Conservation (phyloP, 2,329 filamentous ascomycete genomes). For the Colletotrichum navitas region DNA sequence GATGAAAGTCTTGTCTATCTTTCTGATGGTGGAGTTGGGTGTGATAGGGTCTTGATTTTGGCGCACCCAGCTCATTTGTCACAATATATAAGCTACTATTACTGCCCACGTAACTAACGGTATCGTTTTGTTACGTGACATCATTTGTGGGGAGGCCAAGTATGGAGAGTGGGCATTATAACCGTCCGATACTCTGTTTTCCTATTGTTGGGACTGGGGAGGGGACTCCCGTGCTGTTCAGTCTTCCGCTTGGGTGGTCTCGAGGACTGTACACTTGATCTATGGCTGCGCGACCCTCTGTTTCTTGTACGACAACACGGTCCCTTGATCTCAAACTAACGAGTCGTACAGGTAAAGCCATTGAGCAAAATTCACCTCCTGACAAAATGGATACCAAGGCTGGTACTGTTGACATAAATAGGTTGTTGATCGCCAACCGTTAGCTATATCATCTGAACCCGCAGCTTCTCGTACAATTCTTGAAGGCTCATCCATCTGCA, state of each 20-base stretch:
- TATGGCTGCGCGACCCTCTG: neutral
- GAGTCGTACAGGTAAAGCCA: conserved; percentile 6
- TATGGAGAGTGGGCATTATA: neutral
- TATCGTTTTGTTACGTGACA: too few relatives aligned
- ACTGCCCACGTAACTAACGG: too few relatives aligned
- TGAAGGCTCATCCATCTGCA: neutral
- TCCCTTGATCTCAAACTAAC: neutral
- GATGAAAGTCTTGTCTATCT: conserved; percentile 14
- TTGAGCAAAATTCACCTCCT: neutral
- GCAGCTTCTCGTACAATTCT: neutral
- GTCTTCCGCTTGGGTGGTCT: neutral
- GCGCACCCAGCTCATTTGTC: neutral
- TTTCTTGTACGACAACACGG: neutral
- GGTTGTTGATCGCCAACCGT: neutral
- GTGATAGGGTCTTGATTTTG: neutral
- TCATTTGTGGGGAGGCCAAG: conserved; percentile 3
- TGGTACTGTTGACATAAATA: neutral
- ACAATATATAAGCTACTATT: too few relatives aligned
- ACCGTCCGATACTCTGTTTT: neutral
- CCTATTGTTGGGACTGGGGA: neutral
- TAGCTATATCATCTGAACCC: neutral
- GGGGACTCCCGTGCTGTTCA: neutral
- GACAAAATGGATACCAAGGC: conserved; percentile 14
- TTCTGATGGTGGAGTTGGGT: neutral
- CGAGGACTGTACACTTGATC: neutral